Base-by-base conservation (phyloP, 1,284 basidiomycete species). In the Coriolopsis trogii region DNA sequence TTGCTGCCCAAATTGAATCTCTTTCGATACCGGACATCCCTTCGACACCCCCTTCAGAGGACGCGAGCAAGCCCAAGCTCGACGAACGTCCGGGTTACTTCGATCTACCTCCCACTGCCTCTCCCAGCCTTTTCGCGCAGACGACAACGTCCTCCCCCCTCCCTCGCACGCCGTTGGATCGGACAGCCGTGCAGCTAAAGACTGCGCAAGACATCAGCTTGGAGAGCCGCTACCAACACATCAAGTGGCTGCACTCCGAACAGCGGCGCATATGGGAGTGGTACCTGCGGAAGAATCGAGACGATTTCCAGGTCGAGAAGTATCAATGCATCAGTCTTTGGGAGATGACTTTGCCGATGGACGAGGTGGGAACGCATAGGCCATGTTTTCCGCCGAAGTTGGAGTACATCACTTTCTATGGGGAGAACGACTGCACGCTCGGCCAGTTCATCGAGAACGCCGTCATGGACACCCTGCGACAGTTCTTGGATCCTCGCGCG, bases 381-480 rank as follows among this genome's bases (percentile, higher is more conserved):
- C 77, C 90, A 6, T 93, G 89, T 64, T 84, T 85, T 60, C 76
- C 80, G n/a, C 88, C 89, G 0, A 68, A 75, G 44, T 68, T 95
- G 39, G 79, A 81, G 29, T 87, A 89, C 53, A 84, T 92, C 72
- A 88, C 85, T 23, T 98, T 96, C 71, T 99, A 99, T 66, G 91
- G 94, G 41, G 85, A 92, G 51, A 92, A 93, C 57, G 96, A 99
- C 68, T 85, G 84, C 67, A 95, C 96, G 1, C 80, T 99, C 4
- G 94, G 94, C 0, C 92, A 95, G 66, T 97, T 90, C 71, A 88
- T 99, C 56, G 93, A 95, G 62, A 84, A 88, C 37, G 81, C 84
- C 0, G 84, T 89, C 30, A 78, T 79, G 45, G 91, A 94, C 36
- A 87, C 82, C 2, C 70, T 87, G 7, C 79, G 81, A 15, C 81